These are phyloP conservation scores for Fusarium siculi DNA, from an alignment of 2,329 filamentous ascomycete genomes.

Conservation along the genomic window DNA sequence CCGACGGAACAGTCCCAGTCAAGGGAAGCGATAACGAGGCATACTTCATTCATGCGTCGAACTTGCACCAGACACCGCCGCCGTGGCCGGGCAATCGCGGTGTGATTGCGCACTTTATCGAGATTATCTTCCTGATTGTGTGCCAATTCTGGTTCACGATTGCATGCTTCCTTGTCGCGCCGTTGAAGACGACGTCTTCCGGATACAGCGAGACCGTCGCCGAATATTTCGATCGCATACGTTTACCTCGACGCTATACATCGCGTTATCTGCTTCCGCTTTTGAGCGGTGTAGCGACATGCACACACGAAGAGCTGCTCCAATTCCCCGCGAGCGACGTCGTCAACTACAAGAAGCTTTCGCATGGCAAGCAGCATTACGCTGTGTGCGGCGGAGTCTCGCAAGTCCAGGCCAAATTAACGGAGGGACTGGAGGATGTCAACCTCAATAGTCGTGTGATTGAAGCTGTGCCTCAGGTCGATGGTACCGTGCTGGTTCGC, in stretches of 20 bases:
- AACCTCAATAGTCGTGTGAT: slow-evolving; percentile 54
- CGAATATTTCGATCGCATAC: slow-evolving; percentile 62
- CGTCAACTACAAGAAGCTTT: slow-evolving; percentile 60
- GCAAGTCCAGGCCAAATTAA: slow-evolving; percentile 59
- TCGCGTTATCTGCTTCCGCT: slow-evolving; percentile 64
- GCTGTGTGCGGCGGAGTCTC: slow-evolving; percentile 61
- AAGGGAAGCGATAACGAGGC: slow-evolving; percentile 43
- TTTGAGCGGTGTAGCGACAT: slow-evolving; percentile 65
- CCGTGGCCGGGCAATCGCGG: slow-evolving; percentile 52
- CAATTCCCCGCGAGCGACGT: slow-evolving; percentile 64
- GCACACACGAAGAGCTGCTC: slow-evolving; percentile 61
- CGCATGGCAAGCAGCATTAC: slow-evolving; percentile 61
- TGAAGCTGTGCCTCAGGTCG: slow-evolving; percentile 44
- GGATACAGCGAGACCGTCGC: slow-evolving; percentile 55
- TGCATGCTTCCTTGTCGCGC: slow-evolving; percentile 61
- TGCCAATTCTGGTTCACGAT: slow-evolving; percentile 65
- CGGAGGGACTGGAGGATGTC: slow-evolving; percentile 52
- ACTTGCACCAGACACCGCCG: slow-evolving; percentile 60
- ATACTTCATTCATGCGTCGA: slow-evolving; percentile 66
- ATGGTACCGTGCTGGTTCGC: slow-evolving; percentile 43
- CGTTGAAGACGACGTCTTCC: slow-evolving; percentile 31
- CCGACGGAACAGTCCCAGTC: slow-evolving; percentile 4
- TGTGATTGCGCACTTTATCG: slow-evolving; percentile 53
- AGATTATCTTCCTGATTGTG: slow-evolving; percentile 56
- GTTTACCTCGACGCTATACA: slow-evolving; percentile 59